Conservation (phyloP, 306 rosid species). For the Castanea mollissima region DNA sequence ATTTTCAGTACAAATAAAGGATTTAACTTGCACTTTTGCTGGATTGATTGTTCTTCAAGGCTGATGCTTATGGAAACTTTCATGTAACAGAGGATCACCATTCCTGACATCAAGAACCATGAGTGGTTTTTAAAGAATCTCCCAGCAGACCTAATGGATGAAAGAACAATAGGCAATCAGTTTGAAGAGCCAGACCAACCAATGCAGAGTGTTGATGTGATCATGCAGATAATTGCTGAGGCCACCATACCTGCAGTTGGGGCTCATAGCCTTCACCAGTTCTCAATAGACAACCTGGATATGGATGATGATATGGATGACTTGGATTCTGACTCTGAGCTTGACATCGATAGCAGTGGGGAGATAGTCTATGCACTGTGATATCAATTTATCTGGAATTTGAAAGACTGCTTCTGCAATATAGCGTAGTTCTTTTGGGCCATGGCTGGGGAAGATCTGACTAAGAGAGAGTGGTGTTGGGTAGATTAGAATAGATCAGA, state of each 20-base stretch:
- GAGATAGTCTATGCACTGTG: conserved; percentile 88
- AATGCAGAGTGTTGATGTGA: conserved; percentile 69
- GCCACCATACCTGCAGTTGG: conserved; percentile 92
- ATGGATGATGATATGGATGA: conserved; percentile 80
- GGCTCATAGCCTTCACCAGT: conserved; percentile 44
- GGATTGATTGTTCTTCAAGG: neutral
- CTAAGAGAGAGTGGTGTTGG: conserved; percentile 13
- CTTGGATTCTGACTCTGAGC: conserved; percentile 76
- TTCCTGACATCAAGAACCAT: conserved; percentile 77
- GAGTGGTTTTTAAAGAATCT: conserved; percentile 84
- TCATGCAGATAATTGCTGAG: conserved; percentile 93
- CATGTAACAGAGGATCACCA: conserved; percentile 69
- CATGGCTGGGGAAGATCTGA: conserved; percentile 14
- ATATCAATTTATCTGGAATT: conserved; percentile 16
- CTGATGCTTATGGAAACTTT: conserved; percentile 24
- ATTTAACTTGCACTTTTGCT: conserved; percentile 15
- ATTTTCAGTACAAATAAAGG: neutral
- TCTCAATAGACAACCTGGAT: conserved; percentile 50
- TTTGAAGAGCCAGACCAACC: conserved; percentile 93
- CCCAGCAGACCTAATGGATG: conserved; percentile 77
- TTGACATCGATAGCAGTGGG: conserved; percentile 91
- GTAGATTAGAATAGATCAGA: conserved; percentile 18
- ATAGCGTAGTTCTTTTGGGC: conserved; percentile 8
- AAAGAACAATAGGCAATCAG: conserved; percentile 52
- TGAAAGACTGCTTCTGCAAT: conserved; percentile 5